Conservation (phyloP, 2,329 filamentous ascomycete genomes). For the Westerdykella ornata region DNA sequence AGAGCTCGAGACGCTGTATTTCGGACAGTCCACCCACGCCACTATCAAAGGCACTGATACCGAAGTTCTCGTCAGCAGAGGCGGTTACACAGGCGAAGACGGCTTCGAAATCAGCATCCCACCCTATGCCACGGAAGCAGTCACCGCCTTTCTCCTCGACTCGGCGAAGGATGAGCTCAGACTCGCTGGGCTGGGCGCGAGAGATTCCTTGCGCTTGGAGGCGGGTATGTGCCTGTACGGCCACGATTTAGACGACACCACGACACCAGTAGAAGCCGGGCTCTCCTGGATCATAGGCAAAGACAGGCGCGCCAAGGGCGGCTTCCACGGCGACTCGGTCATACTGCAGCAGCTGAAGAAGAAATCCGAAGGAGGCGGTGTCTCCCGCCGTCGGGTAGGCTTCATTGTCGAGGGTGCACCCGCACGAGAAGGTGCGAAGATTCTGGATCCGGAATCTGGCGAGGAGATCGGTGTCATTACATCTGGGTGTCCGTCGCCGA, state of each 20-base stretch:
- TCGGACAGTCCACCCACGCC: constrained; percentile 66
- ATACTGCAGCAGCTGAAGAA: constrained; percentile 72
- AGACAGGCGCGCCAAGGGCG: constrained; percentile 59
- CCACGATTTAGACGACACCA: constrained; percentile 83
- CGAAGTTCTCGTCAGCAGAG: constrained; percentile 68
- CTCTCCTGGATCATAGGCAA: constrained; percentile 80
- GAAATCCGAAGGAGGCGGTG: constrained; percentile 64
- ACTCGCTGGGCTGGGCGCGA: constrained; percentile 80
- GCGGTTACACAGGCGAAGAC: constrained; percentile 95
- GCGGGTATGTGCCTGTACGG: constrained; percentile 99
- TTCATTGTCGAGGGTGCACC: constrained; percentile 78
- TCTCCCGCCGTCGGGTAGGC: constrained; percentile 68
- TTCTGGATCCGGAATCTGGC: constrained; percentile 57
- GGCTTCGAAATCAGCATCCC: constrained; percentile 93
- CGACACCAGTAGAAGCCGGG: constrained; percentile 60
- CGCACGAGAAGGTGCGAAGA: constrained; percentile 79
- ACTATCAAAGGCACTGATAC: constrained; percentile 54
- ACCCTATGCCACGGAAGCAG: constrained; percentile 54
- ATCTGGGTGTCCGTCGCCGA: constrained; percentile 83
- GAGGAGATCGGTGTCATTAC: constrained; percentile 73
- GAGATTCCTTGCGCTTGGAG: constrained; percentile 88
- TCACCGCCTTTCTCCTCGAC: constrained; percentile 64
- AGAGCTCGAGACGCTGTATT: constrained; percentile 59
- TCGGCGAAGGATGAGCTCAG: constrained; percentile 59
- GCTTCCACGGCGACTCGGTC: constrained; percentile 78